Evolutionary conservation across 1,139 yeast species (phyloP).

Genomic region (Nakaseomyces uthaithaninus): DNA sequence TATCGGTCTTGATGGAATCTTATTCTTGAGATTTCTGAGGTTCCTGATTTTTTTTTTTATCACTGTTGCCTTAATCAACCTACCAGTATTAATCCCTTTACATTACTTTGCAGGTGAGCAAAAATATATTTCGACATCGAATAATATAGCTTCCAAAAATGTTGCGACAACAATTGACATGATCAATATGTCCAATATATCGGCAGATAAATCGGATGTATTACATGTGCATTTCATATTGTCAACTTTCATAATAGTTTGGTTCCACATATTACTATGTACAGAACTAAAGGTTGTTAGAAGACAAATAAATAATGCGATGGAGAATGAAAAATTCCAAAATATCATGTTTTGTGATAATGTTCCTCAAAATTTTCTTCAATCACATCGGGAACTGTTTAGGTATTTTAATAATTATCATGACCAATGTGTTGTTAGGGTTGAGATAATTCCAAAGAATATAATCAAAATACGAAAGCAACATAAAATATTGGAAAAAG

Average conservation of each 20-base stretch:
- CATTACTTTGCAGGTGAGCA: constrained; percentile 41
- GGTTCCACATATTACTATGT: constrained; percentile 47
- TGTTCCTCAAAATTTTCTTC: constrained; percentile 36
- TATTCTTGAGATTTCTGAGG: constrained; percentile 48
- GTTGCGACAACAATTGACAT: constrained; percentile 36
- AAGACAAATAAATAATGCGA: constrained; percentile 30
- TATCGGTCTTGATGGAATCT: constrained; percentile 57
- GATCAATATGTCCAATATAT: constrained; percentile 54
- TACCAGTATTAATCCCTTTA: constrained; percentile 49
- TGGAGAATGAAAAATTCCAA: constrained; percentile 31
- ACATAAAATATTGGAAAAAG: constrained; percentile 33
- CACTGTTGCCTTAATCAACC: constrained; percentile 43
- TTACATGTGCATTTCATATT: constrained; percentile 49
- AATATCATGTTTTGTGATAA: constrained; percentile 43
- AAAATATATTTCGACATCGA: constrained; percentile 7
- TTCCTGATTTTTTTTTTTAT: constrained; percentile 43
- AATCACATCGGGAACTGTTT: constrained; percentile 33
- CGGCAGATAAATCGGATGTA: constrained; percentile 39
- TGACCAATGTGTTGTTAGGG: constrained; percentile 32
- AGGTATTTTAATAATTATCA: constrained; percentile 26
- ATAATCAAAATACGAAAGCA: constrained; percentile 34
- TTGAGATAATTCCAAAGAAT: constrained; percentile 46
- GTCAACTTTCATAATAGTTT: constrained; percentile 42
- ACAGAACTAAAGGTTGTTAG: constrained; percentile 42
- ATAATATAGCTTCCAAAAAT: constrained; percentile 24